Evolutionary conservation across 148 eudicot genomes (phyloP).

Genomic region (Linanthus parryae): DNA sequence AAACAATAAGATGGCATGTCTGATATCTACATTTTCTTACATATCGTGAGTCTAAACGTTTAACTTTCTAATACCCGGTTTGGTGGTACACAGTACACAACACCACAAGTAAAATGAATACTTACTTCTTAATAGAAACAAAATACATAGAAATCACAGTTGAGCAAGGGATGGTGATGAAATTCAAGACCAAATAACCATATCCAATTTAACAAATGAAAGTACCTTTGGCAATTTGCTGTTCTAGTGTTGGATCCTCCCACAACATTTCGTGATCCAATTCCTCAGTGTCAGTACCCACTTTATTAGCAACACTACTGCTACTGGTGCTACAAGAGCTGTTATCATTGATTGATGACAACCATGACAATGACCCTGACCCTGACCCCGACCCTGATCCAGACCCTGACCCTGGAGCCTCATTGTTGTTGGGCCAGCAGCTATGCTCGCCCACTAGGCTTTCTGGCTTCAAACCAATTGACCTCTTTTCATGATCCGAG

Average conservation of each 20-base stretch:
- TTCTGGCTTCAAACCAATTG: slow-evolving; percentile 36
- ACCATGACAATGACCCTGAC: no score
- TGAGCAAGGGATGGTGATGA: no score
- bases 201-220: not conserved
- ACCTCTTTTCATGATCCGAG: slow-evolving; percentile 15
- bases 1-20: no score
- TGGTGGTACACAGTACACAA: no score
- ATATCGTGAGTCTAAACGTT: no score
- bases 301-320: slow-evolving; percentile 70
- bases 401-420: slow-evolving; percentile 80
- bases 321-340: slow-evolving; percentile 89
- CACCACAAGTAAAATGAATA: no score
- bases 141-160: no score
- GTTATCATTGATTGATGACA: slow-evolving; percentile 60
- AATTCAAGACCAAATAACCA: no score
- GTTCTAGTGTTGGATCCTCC: slow-evolving; percentile 93
- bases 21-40: no score
- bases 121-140: no score
- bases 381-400: no score
- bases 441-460: slow-evolving; percentile 33
- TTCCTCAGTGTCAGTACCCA: slow-evolving; percentile 64
- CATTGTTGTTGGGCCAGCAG: slow-evolving; percentile 37
- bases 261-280: slow-evolving; percentile 89
- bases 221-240: slow-evolving; percentile 95
- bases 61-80: no score